A percentile compares a stretch with the other conserved stretches of the same genome.
Conservation (phyloP, 108 stramenopile genomes). For the Poteriospumella lacustris region DNA sequence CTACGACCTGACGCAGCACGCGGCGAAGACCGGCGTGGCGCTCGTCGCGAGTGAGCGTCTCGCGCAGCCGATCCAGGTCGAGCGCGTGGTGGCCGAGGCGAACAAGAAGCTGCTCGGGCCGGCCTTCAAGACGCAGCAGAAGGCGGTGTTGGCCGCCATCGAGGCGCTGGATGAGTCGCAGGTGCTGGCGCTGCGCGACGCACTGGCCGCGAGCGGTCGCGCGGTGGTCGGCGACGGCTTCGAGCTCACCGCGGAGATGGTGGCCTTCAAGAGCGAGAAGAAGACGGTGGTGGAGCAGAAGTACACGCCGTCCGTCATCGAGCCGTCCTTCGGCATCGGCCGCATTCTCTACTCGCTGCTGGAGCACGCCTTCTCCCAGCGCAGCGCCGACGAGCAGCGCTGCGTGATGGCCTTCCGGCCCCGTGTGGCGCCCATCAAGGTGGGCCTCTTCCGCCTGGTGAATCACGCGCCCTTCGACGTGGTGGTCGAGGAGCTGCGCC, state of each 20-base stretch:
- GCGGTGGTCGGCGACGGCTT: conserved; percentile 71
- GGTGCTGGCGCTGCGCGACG: conserved; percentile 77
- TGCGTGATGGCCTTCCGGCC: conserved; percentile 93
- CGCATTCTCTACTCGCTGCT: conserved; percentile 93
- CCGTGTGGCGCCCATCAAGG: conserved; percentile 92
- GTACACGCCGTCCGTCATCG: conserved; percentile 96
- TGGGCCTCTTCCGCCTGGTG: conserved; percentile 72
- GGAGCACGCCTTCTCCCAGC: conserved; percentile 93
- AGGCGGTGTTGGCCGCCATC: conserved; percentile 77
- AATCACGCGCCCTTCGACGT: conserved; percentile 35
- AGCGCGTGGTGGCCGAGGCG: conserved; percentile 76
- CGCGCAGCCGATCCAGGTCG: conserved; percentile 55
- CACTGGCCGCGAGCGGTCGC: conserved; percentile 75
- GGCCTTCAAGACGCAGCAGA: conserved; percentile 82
- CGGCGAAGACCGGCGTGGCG: conserved; percentile 85
- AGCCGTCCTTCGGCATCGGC: conserved; percentile 99
- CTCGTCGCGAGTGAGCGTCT: conserved; percentile 83
- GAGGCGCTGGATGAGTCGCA: conserved; percentile 81
- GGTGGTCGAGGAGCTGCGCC: conserved; percentile 60
- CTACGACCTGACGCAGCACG: conserved; percentile 93
- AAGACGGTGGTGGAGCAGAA: conserved; percentile 84
- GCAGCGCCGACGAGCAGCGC: conserved; percentile 86
- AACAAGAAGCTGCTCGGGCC: conserved; percentile 75
- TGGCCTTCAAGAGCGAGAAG: conserved; percentile 73
- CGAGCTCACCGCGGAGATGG: conserved; percentile 77